These are phyloP conservation scores for Aureobasidium pullulans DNA, from an alignment of 2,329 filamentous ascomycete genomes.

Conservation along the genomic window DNA sequence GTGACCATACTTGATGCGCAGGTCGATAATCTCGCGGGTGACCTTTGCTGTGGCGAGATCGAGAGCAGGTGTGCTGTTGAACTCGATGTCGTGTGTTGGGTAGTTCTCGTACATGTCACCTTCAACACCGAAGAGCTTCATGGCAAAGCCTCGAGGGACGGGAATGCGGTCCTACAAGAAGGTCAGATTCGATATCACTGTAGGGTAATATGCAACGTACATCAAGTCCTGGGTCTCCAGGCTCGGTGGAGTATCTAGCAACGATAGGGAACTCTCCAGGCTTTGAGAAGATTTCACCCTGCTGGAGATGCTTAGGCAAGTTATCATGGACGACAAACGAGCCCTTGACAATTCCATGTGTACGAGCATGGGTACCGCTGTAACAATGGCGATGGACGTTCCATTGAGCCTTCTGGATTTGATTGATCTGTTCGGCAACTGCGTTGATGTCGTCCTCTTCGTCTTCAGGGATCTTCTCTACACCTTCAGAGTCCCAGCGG, in stretches of 20 bases:
- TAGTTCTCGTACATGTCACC: constrained; percentile 35
- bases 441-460: constrained; percentile 40
- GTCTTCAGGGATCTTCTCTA: constrained; percentile 33
- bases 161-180: constrained; percentile 31
- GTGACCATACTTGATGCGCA: constrained; percentile 33
- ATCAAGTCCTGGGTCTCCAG: constrained; percentile 33
- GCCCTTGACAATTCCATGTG: constrained; percentile 43
- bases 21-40: constrained; percentile 37
- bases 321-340: constrained; percentile 36
- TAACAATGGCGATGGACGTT: constrained; percentile 35
- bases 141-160: constrained; percentile 40
- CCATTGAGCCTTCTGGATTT: constrained; percentile 38
- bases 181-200: neutral
- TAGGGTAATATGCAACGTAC: constrained; percentile 14
- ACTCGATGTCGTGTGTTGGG: constrained; percentile 40
- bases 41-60: constrained; percentile 41
- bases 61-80: constrained; percentile 42
- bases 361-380: constrained; percentile 39
- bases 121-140: constrained; percentile 45
- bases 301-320: constrained; percentile 37
- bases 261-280: constrained; percentile 28
- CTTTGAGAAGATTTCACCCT: constrained; percentile 32
- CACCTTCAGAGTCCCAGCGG: constrained; percentile 34
- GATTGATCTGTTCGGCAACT: constrained; percentile 40
- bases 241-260: constrained; percentile 34